These are phyloP conservation scores for Pleurotus ostreatus DNA, from an alignment of 768 basidiomycete species.

Conservation along the genomic window DNA sequence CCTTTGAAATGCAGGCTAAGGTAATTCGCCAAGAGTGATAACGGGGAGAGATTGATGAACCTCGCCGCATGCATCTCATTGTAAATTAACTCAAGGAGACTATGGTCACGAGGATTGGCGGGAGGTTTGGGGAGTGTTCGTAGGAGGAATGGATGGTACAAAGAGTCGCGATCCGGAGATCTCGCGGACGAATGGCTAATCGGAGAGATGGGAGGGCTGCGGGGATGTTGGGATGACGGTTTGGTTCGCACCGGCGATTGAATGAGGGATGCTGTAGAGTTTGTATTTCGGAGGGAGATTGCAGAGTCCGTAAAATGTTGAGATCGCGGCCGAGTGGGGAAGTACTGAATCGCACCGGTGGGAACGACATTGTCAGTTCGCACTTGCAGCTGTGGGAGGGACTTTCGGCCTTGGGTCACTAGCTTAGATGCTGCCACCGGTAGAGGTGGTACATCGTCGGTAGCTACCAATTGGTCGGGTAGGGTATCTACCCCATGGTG, in stretches of 20 bases:
- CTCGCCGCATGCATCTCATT: conserved; percentile 61
- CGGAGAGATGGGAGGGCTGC: not conserved
- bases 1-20: conserved; percentile 62
- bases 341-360: not conserved
- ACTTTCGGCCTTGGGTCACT: not conserved
- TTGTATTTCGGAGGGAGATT: conserved; percentile 1
- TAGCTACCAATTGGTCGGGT: not conserved
- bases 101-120: conserved; percentile 63
- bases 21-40: conserved; percentile 55
- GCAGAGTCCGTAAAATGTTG: not conserved
- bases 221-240: not conserved
- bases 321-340: not conserved
- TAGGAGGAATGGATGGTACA: conserved; percentile 23
- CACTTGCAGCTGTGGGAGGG: conserved; percentile 2
- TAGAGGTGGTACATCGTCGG: not conserved
- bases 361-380: not conserved
- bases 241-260: not conserved
- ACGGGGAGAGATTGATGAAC: conserved; percentile 64
- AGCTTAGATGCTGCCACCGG: not conserved
- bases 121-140: conserved; percentile 35
- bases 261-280: not conserved
- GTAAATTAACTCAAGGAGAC: conserved; percentile 60
- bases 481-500: not conserved
- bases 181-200: not conserved
- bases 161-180: conserved; percentile 3